Base-by-base conservation (phyloP, 2,329 filamentous ascomycete species). In the Fragosphaeria purpurea region DNA sequence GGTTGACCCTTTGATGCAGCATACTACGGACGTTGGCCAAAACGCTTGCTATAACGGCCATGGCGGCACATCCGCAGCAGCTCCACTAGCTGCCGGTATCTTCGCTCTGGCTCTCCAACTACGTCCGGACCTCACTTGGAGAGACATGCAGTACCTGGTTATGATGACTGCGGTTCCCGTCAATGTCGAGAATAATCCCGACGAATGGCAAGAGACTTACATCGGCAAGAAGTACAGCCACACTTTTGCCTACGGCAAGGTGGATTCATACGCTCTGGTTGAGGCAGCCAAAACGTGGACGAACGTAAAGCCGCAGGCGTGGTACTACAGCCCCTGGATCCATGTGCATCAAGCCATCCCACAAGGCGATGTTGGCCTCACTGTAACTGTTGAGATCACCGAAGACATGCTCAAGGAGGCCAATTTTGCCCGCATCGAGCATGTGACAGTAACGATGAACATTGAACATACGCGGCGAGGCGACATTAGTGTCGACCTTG, bases 371-470 rank as follows among this genome's bases (percentile, higher is more conserved):
- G 68, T 86, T 50, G 93, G 93, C 1, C 69, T 98, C 40, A 77
- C 83, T 2, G 88, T 86, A 48, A 76, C 72, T n/a, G 90, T 95
- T 58, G 82, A 89, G 46, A 81, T 98, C 40, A 96, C 88, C 0
- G 67, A 80, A 49, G 81, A 89, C 22, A 88, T 90, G 80, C 71
- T 97, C 51, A 80, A 84, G 61, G 68, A 81, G 30, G 88, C 88
- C 58, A 98, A 98, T 63, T 65, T 98, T 11, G 88, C 83, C 60
- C 82, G 86, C 12, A 63, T 98, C 32, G 93, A 98, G 70, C 93
- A 98, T 68, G 87, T 98, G 38, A 97, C 91, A 1, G 80, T 98
- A 38, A 97, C 91, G 3, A 98, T 98, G 90, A 98, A 98, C 61
- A 77, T 96, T 31, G 79, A 87, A 50, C 93, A 98, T 63, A 82